phyloP scores from a whole-genome alignment of 352 stramenopile species.

The Pythium aristosporum region DNA sequence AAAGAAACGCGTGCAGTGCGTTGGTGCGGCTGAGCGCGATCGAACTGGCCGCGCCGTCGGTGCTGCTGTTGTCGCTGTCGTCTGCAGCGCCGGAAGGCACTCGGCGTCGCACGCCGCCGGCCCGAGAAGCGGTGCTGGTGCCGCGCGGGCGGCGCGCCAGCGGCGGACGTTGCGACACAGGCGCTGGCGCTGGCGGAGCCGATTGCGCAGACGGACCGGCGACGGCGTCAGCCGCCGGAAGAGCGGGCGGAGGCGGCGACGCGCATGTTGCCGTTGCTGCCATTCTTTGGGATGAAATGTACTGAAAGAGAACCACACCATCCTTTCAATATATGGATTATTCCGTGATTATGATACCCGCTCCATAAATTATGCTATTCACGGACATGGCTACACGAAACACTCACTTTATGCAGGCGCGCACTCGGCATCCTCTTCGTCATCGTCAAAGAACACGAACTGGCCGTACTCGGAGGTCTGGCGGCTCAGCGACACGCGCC shows the following conservation, averaged over 20 bases:
- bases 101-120: conserved; percentile 5
- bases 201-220: conserved; percentile 1
- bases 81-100: background rate
- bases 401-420: conserved; percentile 16
- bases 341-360: background rate
- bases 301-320: background rate
- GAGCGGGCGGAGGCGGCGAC: background rate
- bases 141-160: background rate
- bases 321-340: background rate
- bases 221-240: background rate
- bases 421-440: conserved; percentile 36
- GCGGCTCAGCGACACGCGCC: conserved; percentile 45
- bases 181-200: conserved; percentile 6
- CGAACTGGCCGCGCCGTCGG: background rate
- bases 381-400: background rate
- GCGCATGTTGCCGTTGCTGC: conserved; percentile 14
- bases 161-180: conserved; percentile 6
- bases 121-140: background rate
- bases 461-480: conserved; percentile 74
- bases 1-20: conserved; percentile 12
- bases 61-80: conserved; percentile 6
- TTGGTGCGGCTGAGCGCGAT: background rate
- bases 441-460: conserved; percentile 75
- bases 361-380: conserved; percentile 12
- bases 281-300: conserved; percentile 9